Evolutionary conservation across 306 rosid genomes (phyloP), one percentile per base, ranked within the genome.

Genomic region (Dryas drummondii): DNA sequence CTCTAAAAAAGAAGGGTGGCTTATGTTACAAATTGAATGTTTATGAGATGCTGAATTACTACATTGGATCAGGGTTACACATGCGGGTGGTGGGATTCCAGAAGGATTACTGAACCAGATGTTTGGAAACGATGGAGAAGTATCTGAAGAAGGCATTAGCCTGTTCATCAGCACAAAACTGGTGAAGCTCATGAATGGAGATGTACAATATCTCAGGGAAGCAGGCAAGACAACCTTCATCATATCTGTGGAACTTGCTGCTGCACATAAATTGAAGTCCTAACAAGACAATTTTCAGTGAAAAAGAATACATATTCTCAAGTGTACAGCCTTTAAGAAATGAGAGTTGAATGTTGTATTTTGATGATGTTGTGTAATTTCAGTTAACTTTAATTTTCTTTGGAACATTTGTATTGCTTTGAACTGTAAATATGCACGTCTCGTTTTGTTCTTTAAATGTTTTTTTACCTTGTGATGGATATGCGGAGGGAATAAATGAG

Each of bases 121-220:
- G 97, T 94, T 91, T 81, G 97, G 86, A 59, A 85, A 75, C 14
- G 79, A 84, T 8, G 90, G 83, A 12, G 74, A 85, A 11, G 80
- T 88, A 51, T 90, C 93, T 0, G 98, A 94, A 42, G 98, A 92
- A 68, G 97, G 97, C 50, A 63, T 86, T 44, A 86, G 96, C 85
- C 85, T 94, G 15, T 86, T 92, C 47, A 85, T 94, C 73, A 87
- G 99, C 80, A 84, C 97, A 75, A 92, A 89, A 75, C 86, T 94
- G 61, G 84, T 92, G 82, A 89, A 89, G 83, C 92, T 90, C 27
- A 94, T 94, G 97, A 90, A 85, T 72, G 99, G 99, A 53, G 97
- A 90, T 56, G 91, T 92, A 16, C 88, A 83, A 48, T 92, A 90
- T 81, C 81, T 94, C 55, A 86, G 88, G 77, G 97, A 92, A 89